Percentiles rank a stretch among this genome's conserved stretches.
Evolutionary conservation across 1,284 basidiomycete species (phyloP).

Genomic region (Binderoboletus segoi): DNA sequence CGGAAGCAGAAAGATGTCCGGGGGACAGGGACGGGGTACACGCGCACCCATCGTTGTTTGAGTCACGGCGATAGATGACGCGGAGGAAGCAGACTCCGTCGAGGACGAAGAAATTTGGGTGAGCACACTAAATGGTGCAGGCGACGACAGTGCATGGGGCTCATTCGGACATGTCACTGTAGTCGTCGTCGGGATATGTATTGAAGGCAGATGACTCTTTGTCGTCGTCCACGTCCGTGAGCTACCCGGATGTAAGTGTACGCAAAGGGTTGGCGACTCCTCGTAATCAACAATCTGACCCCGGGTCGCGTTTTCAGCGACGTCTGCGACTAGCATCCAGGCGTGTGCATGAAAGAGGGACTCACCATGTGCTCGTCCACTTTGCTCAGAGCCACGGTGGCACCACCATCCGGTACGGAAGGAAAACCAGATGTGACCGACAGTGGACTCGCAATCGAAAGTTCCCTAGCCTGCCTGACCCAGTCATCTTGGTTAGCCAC

Average conservation of each 20-base stretch:
- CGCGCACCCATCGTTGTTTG: slow-evolving; percentile 1
- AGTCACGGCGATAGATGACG: slow-evolving; percentile 10
- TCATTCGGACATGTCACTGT: not conserved
- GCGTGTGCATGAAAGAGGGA: not conserved
- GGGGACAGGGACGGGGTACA: slow-evolving; percentile 14
- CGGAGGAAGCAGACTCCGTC: slow-evolving; percentile 20
- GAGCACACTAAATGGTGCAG: slow-evolving; percentile 34
- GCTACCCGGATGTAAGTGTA: slow-evolving; percentile 12
- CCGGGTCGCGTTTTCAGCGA: slow-evolving; percentile 15
- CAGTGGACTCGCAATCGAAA: slow-evolving; percentile 60
- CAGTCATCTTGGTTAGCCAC: slow-evolving; percentile 60
- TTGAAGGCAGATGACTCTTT: slow-evolving; percentile 23
- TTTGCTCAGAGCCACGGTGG: slow-evolving; percentile 20
- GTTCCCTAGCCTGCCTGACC: slow-evolving; percentile 62
- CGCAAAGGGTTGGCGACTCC: slow-evolving; percentile 10
- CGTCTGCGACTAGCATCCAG: not conserved
- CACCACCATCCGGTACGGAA: slow-evolving; percentile 3
- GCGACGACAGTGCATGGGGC: slow-evolving; percentile 13
- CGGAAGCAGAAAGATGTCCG: slow-evolving; percentile 32
- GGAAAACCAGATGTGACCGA: slow-evolving; percentile 16
- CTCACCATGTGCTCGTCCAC: slow-evolving; percentile 32
- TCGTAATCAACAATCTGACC: slow-evolving; percentile 30
- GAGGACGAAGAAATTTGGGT: slow-evolving; percentile 29
- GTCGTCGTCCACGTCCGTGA: slow-evolving; percentile 19
- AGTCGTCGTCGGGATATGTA: slow-evolving; percentile 30